Base-by-base conservation (phyloP, 768 basidiomycete genomes). In the Suillus discolor region DNA sequence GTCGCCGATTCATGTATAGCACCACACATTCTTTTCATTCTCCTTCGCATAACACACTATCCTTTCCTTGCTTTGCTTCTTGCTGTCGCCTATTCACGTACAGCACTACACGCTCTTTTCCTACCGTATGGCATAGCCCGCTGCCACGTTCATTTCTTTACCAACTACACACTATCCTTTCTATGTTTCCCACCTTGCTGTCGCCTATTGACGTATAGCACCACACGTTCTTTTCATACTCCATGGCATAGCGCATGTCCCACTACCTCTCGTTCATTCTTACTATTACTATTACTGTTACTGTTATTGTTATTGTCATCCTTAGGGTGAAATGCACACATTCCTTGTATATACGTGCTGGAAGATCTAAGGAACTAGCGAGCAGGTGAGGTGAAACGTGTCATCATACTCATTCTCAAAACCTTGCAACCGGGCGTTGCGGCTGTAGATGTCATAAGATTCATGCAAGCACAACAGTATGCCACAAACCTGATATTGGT, bases 351-450 rank as follows among this genome's bases (percentile, higher is more conserved):
- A 34, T 54, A 20, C 5, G 2, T 11, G 18, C 16, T 31, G 53
- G 4, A 31, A 54, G 2, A 54, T 18, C 28, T 31, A 31, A 31
- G 53, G 18, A 20, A 20, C 18, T 18, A 54, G 53, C 8, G 9
- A 53, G 51, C 51, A 53, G 51, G 51, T 31, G 4, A 31, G 53
- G 15, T 16, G 49, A 51, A 16, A 51, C 25, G 31, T 6, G 31
- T 20, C 9, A 54, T 31, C 9, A 11, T 31, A 49, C 53, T 20
- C 18, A 31, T 60, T 31, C 53, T 74, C 67, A 28, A 74, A 66
- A 45, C 73, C 73, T 65, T 72, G 68, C 13, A 74, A 67, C n/a
- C 73, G 69, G 12, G 73, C 73, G 54, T 59, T 41, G 31, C n/a
- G n/a, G n/a, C 66, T 67, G 36, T 51, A 15, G 20, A 34, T 12